phyloP scores from a whole-genome alignment of 2,329 filamentous ascomycete genomes.

The Pyricularia pennisetigena region DNA sequence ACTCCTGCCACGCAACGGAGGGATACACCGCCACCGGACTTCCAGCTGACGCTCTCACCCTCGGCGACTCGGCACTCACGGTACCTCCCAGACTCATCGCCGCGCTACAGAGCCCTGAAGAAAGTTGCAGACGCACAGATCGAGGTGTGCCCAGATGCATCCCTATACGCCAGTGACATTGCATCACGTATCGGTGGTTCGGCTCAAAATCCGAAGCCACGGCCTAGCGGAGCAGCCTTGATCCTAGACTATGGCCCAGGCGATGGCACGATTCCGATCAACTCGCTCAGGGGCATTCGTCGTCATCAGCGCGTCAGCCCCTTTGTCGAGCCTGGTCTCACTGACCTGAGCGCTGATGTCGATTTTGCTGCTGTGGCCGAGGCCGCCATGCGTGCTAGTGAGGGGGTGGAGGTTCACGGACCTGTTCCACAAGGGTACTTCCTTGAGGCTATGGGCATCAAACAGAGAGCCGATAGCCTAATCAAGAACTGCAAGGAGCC shows the following conservation, averaged over 20 bases:
- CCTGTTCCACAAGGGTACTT: constrained; percentile 81
- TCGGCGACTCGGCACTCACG: constrained; percentile 71
- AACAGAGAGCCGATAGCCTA: constrained; percentile 63
- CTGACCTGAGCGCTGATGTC: constrained; percentile 87
- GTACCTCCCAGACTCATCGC: constrained; percentile 73
- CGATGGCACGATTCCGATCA: constrained; percentile 63
- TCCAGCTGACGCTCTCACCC: constrained; percentile 73
- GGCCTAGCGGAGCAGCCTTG: constrained; percentile 75
- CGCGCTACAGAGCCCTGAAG: constrained; percentile 69
- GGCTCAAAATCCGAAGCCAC: constrained; percentile 39
- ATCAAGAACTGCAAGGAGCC: constrained; percentile 30
- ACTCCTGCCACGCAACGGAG: constrained; percentile 41
- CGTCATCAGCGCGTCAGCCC: constrained; percentile 68
- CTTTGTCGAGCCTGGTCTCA: constrained; percentile 68
- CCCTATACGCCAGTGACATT: constrained; percentile 71
- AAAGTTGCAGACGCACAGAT: constrained; percentile 59
- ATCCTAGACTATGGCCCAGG: constrained; percentile 90
- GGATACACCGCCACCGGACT: constrained; percentile 59
- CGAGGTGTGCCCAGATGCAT: constrained; percentile 83
- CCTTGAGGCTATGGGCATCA: constrained; percentile 71
- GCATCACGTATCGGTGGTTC: constrained; percentile 74
- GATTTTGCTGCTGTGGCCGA: constrained; percentile 87
- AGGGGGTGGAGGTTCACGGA: constrained; percentile 82
- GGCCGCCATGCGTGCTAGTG: constrained; percentile 62
- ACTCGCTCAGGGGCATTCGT: constrained; percentile 84